Percentiles rank a stretch among this genome's conserved stretches.
These are phyloP conservation scores for Vigna mungo DNA, from an alignment of 306 rosid species.

Conservation along the genomic window DNA sequence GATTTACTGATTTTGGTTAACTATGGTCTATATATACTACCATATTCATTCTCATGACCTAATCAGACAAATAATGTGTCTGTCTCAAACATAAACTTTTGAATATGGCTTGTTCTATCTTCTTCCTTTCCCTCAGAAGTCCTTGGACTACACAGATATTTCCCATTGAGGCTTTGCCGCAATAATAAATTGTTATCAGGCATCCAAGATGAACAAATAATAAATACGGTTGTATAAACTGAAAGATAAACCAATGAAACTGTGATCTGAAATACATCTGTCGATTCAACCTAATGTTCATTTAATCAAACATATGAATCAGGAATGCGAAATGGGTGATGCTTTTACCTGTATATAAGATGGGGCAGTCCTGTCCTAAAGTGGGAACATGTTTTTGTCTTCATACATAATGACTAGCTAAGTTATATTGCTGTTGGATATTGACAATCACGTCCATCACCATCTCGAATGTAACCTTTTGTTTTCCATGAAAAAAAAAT, in stretches of 20 bases:
- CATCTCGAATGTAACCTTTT: not conserved
- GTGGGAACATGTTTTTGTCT: not conserved
- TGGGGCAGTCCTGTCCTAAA: constrained; percentile 2
- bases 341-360: not conserved
- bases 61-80: not conserved
- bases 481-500: not conserved
- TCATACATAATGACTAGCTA: not conserved
- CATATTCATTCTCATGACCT: not conserved
- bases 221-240: not conserved
- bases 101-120: not conserved
- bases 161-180: not conserved
- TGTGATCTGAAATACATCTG: not conserved
- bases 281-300: not conserved
- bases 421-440: not conserved
- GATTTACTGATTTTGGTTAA: not conserved
- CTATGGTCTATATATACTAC: not conserved
- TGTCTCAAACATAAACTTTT: not conserved
- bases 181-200: not conserved
- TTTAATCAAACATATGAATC: not conserved
- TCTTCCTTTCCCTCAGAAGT: not conserved
- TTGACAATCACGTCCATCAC: not conserved
- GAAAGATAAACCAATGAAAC: not conserved
- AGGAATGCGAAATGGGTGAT: not conserved
- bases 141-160: not conserved
- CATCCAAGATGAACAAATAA: not conserved